These are phyloP conservation scores for Petunia hybrid DNA, from an alignment of 305 asterid species.

Conservation along the genomic window DNA sequence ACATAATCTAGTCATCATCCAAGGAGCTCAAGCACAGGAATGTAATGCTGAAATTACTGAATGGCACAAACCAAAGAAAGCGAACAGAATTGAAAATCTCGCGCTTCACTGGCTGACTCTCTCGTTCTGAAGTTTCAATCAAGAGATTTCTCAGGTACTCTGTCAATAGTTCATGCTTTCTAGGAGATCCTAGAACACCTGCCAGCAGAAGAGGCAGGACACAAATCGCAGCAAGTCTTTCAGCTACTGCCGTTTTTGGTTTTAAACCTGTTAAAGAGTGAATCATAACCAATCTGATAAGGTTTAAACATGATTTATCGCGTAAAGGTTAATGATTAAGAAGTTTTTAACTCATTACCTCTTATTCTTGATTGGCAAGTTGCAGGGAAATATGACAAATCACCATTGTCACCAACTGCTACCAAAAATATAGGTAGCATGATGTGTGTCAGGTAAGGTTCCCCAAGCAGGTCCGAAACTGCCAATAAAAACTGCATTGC, in stretches of 20 bases:
- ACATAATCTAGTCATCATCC: slow-evolving; percentile 19
- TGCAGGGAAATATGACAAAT: slow-evolving; percentile 70
- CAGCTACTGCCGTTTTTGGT: slow-evolving; percentile 72
- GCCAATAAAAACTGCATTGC: slow-evolving; percentile 75
- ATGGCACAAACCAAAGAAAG: slow-evolving; percentile 74
- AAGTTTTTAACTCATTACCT: slow-evolving; percentile 49
- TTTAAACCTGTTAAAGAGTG: slow-evolving; percentile 62
- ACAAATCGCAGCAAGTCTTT: slow-evolving; percentile 81
- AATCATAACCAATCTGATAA: not conserved
- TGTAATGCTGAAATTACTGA: slow-evolving; percentile 17
- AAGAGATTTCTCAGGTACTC: slow-evolving; percentile 78
- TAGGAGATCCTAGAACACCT: slow-evolving; percentile 87
- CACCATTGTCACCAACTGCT: slow-evolving; percentile 87
- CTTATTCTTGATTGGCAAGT: slow-evolving; percentile 63
- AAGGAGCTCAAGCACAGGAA: slow-evolving; percentile 25
- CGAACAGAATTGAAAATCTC: slow-evolving; percentile 88
- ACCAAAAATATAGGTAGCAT: slow-evolving; percentile 88
- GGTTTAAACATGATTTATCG: slow-evolving; percentile 15
- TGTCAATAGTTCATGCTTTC: slow-evolving; percentile 72
- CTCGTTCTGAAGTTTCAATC: slow-evolving; percentile 69
- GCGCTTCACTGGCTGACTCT: slow-evolving; percentile 65
- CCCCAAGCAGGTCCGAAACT: slow-evolving; percentile 79
- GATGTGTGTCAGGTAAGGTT: slow-evolving; percentile 77
- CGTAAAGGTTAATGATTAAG: slow-evolving; percentile 5
- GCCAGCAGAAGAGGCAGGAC: slow-evolving; percentile 94